A percentile compares a stretch with the other conserved stretches of the same genome.
phyloP scores from a whole-genome alignment of 2,329 filamentous ascomycete genomes.

The Aspergillus quadrilineatus region DNA sequence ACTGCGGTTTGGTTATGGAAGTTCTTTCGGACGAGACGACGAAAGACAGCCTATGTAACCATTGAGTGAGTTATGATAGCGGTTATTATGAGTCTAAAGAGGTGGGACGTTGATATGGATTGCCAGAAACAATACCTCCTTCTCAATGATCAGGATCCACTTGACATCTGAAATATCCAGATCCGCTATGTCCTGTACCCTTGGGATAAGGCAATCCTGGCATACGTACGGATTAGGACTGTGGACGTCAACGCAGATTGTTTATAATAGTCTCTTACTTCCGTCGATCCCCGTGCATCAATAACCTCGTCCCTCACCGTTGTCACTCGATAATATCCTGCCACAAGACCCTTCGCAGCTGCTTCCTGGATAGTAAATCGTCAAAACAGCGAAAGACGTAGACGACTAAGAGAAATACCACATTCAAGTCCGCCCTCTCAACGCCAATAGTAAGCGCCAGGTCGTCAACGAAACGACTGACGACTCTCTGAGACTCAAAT shows the following conservation, averaged over 20 bases:
- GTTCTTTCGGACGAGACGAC: slow-evolving; percentile 51
- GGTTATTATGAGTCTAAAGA: neutral
- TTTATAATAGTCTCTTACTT: slow-evolving; percentile 19
- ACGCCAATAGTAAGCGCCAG: slow-evolving; percentile 61
- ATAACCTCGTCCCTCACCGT: slow-evolving; percentile 27
- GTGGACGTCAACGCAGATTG: neutral
- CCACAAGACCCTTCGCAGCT: slow-evolving; percentile 45
- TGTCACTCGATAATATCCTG: slow-evolving; percentile 34
- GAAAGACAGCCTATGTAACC: slow-evolving; percentile 57
- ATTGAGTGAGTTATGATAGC: neutral
- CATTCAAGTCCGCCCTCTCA: slow-evolving; percentile 54
- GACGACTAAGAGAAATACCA: slow-evolving; percentile 44
- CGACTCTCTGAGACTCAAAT: slow-evolving; percentile 57
- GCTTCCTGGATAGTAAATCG: slow-evolving; percentile 33
- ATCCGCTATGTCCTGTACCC: slow-evolving; percentile 44
- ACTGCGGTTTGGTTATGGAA: slow-evolving; percentile 46
- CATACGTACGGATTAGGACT: neutral
- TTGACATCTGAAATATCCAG: slow-evolving; percentile 47
- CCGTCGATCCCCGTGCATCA: slow-evolving; percentile 40
- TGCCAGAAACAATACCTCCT: slow-evolving; percentile 51
- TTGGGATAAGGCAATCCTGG: slow-evolving; percentile 56
- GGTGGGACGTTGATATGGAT: neutral
- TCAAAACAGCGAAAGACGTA: neutral
- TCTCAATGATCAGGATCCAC: slow-evolving; percentile 65
- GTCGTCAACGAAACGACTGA: slow-evolving; percentile 61